These are phyloP conservation scores for Skeletonema tropicum DNA, from an alignment of 108 stramenopile genomes.

Conservation along the genomic window DNA sequence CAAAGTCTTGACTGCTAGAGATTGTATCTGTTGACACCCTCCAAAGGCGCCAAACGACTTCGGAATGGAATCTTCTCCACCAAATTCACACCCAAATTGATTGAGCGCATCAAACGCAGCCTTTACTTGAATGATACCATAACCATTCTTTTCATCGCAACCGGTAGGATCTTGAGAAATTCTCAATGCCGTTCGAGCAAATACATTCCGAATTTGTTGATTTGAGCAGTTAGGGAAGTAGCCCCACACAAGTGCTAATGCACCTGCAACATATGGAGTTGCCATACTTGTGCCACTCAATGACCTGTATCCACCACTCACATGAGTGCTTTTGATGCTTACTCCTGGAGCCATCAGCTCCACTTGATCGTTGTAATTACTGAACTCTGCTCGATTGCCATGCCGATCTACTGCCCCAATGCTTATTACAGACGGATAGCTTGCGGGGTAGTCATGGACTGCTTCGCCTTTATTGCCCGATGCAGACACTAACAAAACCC, in stretches of 20 bases:
- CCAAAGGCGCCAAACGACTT: constrained; percentile 29
- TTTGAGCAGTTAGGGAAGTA: constrained; percentile 49
- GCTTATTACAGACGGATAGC: constrained; percentile 47
- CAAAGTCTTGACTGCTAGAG: not conserved
- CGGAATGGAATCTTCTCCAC: constrained; percentile 25
- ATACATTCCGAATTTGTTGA: constrained; percentile 53
- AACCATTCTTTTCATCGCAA: constrained; percentile 36
- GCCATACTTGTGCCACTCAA: constrained; percentile 79
- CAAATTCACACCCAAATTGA: constrained; percentile 30
- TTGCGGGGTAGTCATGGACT: constrained; percentile 48
- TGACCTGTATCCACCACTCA: constrained; percentile 23
- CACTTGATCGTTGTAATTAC: constrained; percentile 51
- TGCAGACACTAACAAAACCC: constrained; percentile 50
- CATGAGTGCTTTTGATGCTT: constrained; percentile 52
- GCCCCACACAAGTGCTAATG: constrained; percentile 56
- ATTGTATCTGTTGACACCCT: constrained; percentile 27
- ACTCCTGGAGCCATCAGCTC: constrained; percentile 68
- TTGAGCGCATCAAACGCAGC: constrained; percentile 47
- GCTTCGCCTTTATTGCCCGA: constrained; percentile 51
- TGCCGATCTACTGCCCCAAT: constrained; percentile 52
- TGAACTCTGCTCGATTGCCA: constrained; percentile 42
- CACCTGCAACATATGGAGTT: constrained; percentile 66
- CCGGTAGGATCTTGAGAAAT: not conserved
- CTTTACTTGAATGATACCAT: constrained; percentile 47
- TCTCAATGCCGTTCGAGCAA: constrained; percentile 32